These are phyloP conservation scores for Condylostoma magnum DNA, from an alignment of 169 alveolate species.

Conservation along the genomic window DNA sequence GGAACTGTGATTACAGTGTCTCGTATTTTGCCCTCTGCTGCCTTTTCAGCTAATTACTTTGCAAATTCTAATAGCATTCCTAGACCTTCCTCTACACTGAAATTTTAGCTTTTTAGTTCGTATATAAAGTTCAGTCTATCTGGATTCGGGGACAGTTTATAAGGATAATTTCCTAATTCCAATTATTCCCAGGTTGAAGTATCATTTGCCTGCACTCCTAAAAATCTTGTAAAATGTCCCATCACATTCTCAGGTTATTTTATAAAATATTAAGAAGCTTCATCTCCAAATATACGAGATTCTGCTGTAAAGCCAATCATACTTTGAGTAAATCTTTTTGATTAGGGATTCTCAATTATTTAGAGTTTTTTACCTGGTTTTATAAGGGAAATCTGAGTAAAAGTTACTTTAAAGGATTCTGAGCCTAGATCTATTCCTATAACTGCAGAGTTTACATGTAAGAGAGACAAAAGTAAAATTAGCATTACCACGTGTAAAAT, in stretches of 20 bases:
- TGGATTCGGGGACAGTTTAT: neutral
- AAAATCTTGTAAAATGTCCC: neutral
- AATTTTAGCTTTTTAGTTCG: constrained; percentile 30
- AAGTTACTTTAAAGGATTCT: constrained; percentile 55
- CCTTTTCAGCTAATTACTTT: constrained; percentile 46
- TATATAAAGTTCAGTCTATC: neutral
- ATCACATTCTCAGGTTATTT: constrained; percentile 39
- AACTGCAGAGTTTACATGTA: too few species aligned
- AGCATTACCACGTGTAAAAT: too few species aligned
- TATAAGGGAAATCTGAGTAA: constrained; percentile 36
- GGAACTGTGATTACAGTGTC: constrained; percentile 62
- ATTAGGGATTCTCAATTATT: constrained; percentile 57
- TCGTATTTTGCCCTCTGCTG: constrained; percentile 39
- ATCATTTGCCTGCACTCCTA: neutral
- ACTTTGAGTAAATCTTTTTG: constrained; percentile 56
- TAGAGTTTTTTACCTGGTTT: constrained; percentile 65
- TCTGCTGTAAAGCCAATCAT: constrained; percentile 47
- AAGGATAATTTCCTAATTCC: neutral
- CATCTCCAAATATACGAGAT: constrained; percentile 43
- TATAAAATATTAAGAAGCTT: constrained; percentile 45
- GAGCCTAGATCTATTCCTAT: constrained; percentile 70
- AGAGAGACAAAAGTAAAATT: too few species aligned
- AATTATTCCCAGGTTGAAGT: neutral
- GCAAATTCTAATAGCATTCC: constrained; percentile 54
- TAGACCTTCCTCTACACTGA: constrained; percentile 45